phyloP scores from a whole-genome alignment of 495 filamentous ascomycete genomes.

The Amorphotheca resinae region DNA sequence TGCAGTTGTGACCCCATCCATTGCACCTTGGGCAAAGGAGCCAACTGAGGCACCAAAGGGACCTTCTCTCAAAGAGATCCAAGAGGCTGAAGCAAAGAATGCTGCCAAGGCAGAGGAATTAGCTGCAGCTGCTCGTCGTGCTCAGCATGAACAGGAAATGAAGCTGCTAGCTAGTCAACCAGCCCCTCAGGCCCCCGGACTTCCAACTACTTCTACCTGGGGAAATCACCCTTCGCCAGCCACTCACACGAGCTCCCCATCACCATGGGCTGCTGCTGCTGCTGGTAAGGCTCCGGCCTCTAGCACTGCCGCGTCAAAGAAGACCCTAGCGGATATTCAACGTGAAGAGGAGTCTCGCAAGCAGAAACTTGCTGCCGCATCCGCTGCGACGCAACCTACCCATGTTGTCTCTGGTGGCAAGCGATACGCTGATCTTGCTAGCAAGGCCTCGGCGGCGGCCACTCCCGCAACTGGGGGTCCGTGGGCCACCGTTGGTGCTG shows the following conservation, averaged over 20 bases:
- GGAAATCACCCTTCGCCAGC: conserved; percentile 53
- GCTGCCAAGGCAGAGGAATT: conserved; percentile 83
- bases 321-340: conserved; percentile 91
- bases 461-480: conserved; percentile 39
- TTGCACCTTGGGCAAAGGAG: conserved; percentile 94
- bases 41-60: conserved; percentile 64
- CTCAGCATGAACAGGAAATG: conserved; percentile 68
- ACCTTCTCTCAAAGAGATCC: conserved; percentile 91
- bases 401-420: conserved; percentile 52
- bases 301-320: conserved; percentile 34
- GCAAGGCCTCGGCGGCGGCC: conserved; percentile 44
- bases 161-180: conserved; percentile 37
- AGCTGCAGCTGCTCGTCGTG: conserved; percentile 68
- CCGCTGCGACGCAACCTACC: conserved; percentile 36
- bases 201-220: conserved; percentile 88
- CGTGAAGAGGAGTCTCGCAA: conserved; percentile 92
- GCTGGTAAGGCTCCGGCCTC: conserved; percentile 40
- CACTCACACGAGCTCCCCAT: conserved; percentile 38
- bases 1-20: conserved; percentile 38
- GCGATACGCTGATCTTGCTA: conserved; percentile 89
- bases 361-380: conserved; percentile 48
- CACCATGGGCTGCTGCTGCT: conserved; percentile 54
- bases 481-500: conserved; percentile 94
- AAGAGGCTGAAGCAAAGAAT: conserved; percentile 85
- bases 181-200: conserved; percentile 54